Evolutionary conservation across 1,139 yeast genomes (phyloP).

Genomic region (Yamadazyma spencermartinsiae): DNA sequence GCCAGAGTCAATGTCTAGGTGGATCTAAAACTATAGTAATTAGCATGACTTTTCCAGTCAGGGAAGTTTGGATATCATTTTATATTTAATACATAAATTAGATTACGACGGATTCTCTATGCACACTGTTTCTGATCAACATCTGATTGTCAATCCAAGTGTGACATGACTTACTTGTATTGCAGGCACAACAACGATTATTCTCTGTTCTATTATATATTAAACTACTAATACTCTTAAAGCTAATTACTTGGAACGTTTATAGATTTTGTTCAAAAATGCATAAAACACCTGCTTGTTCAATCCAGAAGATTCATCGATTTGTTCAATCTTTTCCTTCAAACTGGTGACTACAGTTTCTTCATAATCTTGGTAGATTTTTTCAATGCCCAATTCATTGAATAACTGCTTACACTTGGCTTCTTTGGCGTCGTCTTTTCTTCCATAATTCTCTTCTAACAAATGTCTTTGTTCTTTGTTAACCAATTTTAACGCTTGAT

Average conservation of each 20-base stretch:
- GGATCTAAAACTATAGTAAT: no score
- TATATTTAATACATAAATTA: neutral
- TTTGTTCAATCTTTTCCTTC: conserved; percentile 57
- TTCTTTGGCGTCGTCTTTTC: conserved; percentile 72
- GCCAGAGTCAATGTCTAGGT: conserved; percentile 76
- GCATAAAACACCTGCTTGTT: conserved; percentile 80
- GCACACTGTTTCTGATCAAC: no score
- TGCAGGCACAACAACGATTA: no score
- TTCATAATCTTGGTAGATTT: conserved; percentile 78
- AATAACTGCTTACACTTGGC: conserved; percentile 72
- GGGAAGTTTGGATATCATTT: no score
- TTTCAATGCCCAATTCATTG: conserved; percentile 68
- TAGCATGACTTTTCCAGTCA: no score
- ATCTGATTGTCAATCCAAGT: neutral
- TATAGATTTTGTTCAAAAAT: conserved; percentile 89
- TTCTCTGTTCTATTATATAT: no score
- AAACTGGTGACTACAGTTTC: conserved; percentile 70
- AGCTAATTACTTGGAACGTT: conserved; percentile 72
- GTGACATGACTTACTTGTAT: no score
- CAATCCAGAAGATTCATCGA: conserved; percentile 92
- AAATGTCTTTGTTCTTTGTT: conserved; percentile 78
- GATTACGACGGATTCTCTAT: no score
- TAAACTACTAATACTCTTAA: neutral
- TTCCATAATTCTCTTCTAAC: conserved; percentile 88
- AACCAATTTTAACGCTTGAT: conserved; percentile 83